Conservation (phyloP, 192 early-diverging fungal genomes). For the Coemansia sp. region DNA sequence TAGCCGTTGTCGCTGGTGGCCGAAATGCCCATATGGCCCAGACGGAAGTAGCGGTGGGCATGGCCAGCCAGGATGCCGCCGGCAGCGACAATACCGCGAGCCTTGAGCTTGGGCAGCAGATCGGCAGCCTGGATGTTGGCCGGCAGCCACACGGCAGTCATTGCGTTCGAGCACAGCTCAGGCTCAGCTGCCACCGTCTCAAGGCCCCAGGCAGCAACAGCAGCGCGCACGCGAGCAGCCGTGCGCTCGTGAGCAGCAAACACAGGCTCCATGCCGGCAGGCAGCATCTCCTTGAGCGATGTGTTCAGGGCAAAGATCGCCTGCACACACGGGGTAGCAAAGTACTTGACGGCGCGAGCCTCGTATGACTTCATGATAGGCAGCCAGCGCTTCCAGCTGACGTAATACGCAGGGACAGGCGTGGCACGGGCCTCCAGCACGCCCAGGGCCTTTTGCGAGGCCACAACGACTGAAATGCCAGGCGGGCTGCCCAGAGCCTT, state of each 20-base stretch:
- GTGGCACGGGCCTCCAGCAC: slow-evolving; percentile 63
- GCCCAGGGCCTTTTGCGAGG: slow-evolving; percentile 59
- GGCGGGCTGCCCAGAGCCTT: slow-evolving; percentile 95
- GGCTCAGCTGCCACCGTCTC: slow-evolving; percentile 66
- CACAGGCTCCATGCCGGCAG: slow-evolving; percentile 67
- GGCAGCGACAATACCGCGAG: slow-evolving; percentile 82
- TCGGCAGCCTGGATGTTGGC: slow-evolving; percentile 73
- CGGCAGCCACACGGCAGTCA: slow-evolving; percentile 89
- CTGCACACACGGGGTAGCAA: slow-evolving; percentile 96
- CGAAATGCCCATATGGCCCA: slow-evolving; percentile 86
- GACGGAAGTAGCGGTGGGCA: slow-evolving; percentile 89
- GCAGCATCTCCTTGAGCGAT: slow-evolving; percentile 76
- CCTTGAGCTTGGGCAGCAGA: slow-evolving; percentile 75
- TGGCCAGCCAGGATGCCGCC: slow-evolving; percentile 85
- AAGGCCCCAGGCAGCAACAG: slow-evolving; percentile 67
- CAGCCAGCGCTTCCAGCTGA: slow-evolving; percentile 91
- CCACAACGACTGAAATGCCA: slow-evolving; percentile 87
- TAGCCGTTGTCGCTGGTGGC: slow-evolving; percentile 68
- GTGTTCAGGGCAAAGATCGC: slow-evolving; percentile 84
- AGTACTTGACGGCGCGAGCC: slow-evolving; percentile 86
- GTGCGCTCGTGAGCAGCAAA: slow-evolving; percentile 78
- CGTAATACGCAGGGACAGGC: slow-evolving; percentile 85
- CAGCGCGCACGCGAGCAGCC: slow-evolving; percentile 71
- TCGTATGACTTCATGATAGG: slow-evolving; percentile 98
- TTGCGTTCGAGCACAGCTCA: slow-evolving; percentile 68